Conservation (phyloP, 2,329 filamentous ascomycete species). For the Calonectria henricotiae region DNA sequence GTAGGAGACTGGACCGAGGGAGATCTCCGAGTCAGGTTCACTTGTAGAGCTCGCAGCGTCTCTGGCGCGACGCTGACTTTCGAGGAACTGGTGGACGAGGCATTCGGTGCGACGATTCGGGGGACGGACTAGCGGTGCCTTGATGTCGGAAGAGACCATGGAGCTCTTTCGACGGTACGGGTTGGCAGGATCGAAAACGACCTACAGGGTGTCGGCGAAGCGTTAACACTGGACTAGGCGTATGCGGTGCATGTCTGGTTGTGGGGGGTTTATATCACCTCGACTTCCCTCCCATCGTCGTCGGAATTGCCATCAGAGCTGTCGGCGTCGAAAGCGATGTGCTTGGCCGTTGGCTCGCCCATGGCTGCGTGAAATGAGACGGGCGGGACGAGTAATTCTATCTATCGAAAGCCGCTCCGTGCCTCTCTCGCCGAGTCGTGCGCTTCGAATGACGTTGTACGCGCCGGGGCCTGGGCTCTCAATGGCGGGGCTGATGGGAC, state of each 20-base stretch:
- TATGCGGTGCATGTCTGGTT: background rate
- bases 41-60: slow-evolving; percentile 51
- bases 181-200: slow-evolving; percentile 75
- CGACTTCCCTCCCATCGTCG: slow-evolving; percentile 65
- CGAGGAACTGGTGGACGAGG: slow-evolving; percentile 77
- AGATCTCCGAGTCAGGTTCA: slow-evolving; percentile 52
- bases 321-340: slow-evolving; percentile 56
- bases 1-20: slow-evolving; percentile 53
- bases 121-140: slow-evolving; percentile 54
- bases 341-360: slow-evolving; percentile 46
- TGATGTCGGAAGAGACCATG: slow-evolving; percentile 69
- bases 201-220: slow-evolving; percentile 58
- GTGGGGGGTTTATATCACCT: slow-evolving; percentile 59
- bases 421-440: slow-evolving; percentile 7
- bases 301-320: slow-evolving; percentile 67
- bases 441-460: slow-evolving; percentile 34
- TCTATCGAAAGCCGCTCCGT: background rate
- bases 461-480: slow-evolving; percentile 24
- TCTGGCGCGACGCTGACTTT: slow-evolving; percentile 66
- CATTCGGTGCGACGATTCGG: slow-evolving; percentile 67
- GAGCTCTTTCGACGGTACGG: slow-evolving; percentile 79
- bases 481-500: slow-evolving; percentile 34
- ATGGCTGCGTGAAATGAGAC: slow-evolving; percentile 28
- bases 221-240: slow-evolving; percentile 8
- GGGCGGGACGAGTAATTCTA: background rate